Percentiles rank a stretch among this genome's conserved stretches.
Conservation (phyloP, 2,329 filamentous ascomycete genomes). For the Verticillium tricorpus region DNA sequence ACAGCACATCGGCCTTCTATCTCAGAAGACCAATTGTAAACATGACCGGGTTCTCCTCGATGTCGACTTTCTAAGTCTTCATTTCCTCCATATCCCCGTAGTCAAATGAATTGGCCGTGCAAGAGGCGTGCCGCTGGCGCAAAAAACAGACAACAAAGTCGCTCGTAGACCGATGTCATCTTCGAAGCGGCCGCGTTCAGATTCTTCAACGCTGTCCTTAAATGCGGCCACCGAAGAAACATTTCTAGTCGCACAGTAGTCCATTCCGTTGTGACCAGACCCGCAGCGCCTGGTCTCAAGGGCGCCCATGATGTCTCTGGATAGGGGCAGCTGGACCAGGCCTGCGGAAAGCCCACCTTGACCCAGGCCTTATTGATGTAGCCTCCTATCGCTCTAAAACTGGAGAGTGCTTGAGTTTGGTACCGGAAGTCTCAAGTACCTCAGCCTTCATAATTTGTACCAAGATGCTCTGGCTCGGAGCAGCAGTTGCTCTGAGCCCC, state of each 20-base stretch:
- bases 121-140: too few species aligned
- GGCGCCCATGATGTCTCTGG: background rate
- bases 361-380: background rate
- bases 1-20: too few species aligned
- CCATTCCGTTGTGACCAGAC: background rate
- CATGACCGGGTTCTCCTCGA: too few species aligned
- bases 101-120: too few species aligned
- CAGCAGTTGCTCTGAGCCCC: background rate
- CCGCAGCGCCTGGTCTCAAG: background rate
- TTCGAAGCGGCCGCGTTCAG: too few species aligned
- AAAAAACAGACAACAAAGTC: too few species aligned
- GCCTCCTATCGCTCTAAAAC: background rate
- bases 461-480: background rate
- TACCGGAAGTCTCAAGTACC: background rate
- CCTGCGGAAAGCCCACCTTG: background rate
- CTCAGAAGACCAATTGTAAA: too few species aligned
- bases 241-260: background rate
- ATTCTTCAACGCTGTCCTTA: too few species aligned
- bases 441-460: background rate
- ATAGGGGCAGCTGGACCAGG: background rate
- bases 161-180: too few species aligned
- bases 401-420: background rate
- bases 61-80: too few species aligned
- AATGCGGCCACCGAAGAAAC: background rate
- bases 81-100: too few species aligned